Percentiles rank a stretch among this genome's conserved stretches.
Evolutionary conservation across 306 rosid genomes (phyloP).

Genomic region (Gleditsia sinensis): DNA sequence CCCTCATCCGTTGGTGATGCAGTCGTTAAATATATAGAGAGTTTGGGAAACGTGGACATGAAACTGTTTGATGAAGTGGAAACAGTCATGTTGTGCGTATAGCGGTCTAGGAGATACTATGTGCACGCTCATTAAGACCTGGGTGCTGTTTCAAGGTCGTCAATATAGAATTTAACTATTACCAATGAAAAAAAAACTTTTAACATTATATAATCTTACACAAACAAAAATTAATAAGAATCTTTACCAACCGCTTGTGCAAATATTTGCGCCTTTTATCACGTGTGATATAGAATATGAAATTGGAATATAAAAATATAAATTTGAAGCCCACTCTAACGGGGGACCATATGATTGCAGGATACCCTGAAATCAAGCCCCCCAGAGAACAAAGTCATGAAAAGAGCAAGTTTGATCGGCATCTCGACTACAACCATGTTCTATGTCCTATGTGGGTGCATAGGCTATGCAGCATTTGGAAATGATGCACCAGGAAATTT

Average conservation of each 20-base stretch:
- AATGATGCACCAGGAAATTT: constrained; percentile 92
- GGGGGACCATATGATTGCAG: constrained; percentile 44
- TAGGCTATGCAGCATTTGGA: constrained; percentile 97
- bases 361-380: constrained; percentile 87
- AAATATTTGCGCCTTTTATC: no score
- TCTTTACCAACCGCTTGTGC: no score
- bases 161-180: no score
- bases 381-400: constrained; percentile 86
- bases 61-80: background rate
- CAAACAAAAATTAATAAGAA: no score
- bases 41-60: background rate
- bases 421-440: constrained; percentile 77
- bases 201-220: no score
- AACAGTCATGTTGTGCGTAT: background rate
- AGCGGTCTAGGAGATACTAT: no score
- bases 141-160: no score
- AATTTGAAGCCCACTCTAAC: background rate
- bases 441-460: constrained; percentile 78
- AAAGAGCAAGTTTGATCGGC: constrained; percentile 75
- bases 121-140: no score
- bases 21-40: background rate
- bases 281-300: no score
- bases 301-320: background rate
- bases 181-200: no score
- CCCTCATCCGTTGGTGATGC: background rate